These are phyloP conservation scores for Phytophthora vignae DNA, from an alignment of 352 stramenopile species.

Conservation along the genomic window DNA sequence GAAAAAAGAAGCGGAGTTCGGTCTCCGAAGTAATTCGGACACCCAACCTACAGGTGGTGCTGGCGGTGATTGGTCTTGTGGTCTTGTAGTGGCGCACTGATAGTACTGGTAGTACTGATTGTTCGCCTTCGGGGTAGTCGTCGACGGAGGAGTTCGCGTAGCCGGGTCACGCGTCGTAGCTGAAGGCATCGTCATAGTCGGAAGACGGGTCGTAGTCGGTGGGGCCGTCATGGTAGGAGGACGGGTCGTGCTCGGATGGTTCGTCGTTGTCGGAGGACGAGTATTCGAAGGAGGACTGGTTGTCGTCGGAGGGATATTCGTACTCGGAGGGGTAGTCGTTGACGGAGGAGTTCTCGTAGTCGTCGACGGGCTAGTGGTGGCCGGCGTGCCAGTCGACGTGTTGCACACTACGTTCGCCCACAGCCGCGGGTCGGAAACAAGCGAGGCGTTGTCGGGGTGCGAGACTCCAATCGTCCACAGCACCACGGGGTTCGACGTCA, in stretches of 20 bases:
- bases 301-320: neutral
- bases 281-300: neutral
- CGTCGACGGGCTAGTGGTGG: neutral
- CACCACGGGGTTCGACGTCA: conserved; percentile 1
- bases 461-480: conserved; percentile 37
- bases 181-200: neutral
- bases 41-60: neutral
- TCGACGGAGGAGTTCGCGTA: neutral
- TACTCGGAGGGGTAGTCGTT: neutral
- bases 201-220: neutral
- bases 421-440: conserved; percentile 27
- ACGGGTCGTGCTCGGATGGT: neutral
- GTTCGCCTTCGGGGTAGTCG: neutral
- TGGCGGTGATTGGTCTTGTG: too few relatives aligned
- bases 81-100: neutral
- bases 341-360: neutral
- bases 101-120: conserved; percentile 8
- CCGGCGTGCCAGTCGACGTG: neutral
- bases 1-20: neutral
- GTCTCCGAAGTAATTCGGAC: neutral
- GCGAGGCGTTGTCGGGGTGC: conserved; percentile 13
- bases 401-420: conserved; percentile 26
- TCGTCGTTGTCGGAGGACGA: neutral
- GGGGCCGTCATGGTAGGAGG: neutral
- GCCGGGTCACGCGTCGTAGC: neutral